Base-by-base conservation (phyloP, 495 filamentous ascomycete genomes). In the Lentithecium fluviatile region DNA sequence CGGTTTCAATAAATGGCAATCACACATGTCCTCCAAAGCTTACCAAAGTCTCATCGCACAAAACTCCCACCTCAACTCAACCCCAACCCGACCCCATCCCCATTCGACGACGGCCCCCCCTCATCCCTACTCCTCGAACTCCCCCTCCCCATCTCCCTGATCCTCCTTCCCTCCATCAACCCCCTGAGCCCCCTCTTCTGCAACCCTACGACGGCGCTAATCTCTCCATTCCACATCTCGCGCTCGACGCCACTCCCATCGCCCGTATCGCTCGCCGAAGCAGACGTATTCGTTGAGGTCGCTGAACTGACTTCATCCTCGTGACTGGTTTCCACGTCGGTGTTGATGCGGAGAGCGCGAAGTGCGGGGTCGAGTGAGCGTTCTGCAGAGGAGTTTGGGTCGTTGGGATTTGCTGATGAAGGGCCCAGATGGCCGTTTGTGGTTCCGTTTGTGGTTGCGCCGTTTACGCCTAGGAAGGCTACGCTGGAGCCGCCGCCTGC, bases 141-240 rank as follows among this genome's bases (percentile, higher is more conserved):
- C 37, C 64, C 66, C 20, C 66, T 48, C 15, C 68, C 59, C 68
- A 57, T 69, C 51, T 63, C 56, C 55, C 94, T 78, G 77, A 96
- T 84, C 53, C 92, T 80, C 36, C 94, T 78, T 13, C 94, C 94
- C 74, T 98, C 94, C 94, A 97, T 96, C 70, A 98, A 73, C 0
- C 94, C 94, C 47, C 92, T 83, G 56, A 98, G 69, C 0, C 94
- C 94, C 34, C 94, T 79, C 77, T 97, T 98, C 78, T 98, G 94
- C 56, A 98, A 67, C 0, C 94, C 94, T 57, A 98, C 95, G n/a
- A 97, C 93, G 50, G 89, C 89, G 72, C 90, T 95, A 25, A 96
- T 66, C 69, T 92, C 86, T 12, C 93, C 87, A 12, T 77, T 81
- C 92, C 92, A 96, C 20, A 93, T 78, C 66, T 91, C 88, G 6